These are phyloP conservation scores for Manihot esculenta DNA, from an alignment of 441 rosid species.

Conservation along the genomic window DNA sequence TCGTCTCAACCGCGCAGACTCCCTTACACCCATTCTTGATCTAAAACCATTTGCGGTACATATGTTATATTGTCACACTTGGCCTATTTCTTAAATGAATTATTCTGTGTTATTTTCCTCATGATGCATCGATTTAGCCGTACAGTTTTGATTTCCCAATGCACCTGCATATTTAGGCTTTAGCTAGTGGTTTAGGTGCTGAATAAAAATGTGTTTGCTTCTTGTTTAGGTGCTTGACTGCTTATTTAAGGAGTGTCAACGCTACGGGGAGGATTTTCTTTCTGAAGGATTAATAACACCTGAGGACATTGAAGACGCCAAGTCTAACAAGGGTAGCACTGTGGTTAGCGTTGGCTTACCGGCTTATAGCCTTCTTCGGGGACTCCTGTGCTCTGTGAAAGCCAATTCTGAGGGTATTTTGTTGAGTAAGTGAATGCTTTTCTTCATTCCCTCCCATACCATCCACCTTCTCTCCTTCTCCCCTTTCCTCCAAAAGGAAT, in stretches of 20 bases:
- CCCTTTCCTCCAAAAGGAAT: neutral
- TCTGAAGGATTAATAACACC: slow-evolving; percentile 69
- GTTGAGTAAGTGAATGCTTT: slow-evolving; percentile 50
- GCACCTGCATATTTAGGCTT: slow-evolving; percentile 2
- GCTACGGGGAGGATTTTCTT: slow-evolving; percentile 58
- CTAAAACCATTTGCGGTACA: slow-evolving; percentile 77
- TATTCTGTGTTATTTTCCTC: neutral
- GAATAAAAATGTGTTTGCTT: slow-evolving; percentile 11
- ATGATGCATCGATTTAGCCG: too few relatives aligned
- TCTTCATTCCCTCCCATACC: neutral
- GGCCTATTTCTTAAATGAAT: slow-evolving; percentile 4
- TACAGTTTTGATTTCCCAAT: slow-evolving; percentile 5
- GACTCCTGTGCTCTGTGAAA: slow-evolving; percentile 61
- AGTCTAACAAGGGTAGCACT: slow-evolving; percentile 51
- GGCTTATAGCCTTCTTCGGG: slow-evolving; percentile 72
- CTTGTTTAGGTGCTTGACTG: slow-evolving; percentile 56
- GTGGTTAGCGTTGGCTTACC: slow-evolving; percentile 81
- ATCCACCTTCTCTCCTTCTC: neutral
- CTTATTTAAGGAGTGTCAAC: slow-evolving; percentile 60
- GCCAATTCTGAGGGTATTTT: slow-evolving; percentile 63
- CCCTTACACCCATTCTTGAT: slow-evolving; percentile 59
- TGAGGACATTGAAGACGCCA: slow-evolving; percentile 78
- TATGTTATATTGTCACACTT: neutral
- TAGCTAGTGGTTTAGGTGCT: slow-evolving; percentile 13
- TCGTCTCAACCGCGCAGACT: slow-evolving; percentile 48